Conservation (phyloP, 495 filamentous ascomycete genomes). For the Neurospora sp. region DNA sequence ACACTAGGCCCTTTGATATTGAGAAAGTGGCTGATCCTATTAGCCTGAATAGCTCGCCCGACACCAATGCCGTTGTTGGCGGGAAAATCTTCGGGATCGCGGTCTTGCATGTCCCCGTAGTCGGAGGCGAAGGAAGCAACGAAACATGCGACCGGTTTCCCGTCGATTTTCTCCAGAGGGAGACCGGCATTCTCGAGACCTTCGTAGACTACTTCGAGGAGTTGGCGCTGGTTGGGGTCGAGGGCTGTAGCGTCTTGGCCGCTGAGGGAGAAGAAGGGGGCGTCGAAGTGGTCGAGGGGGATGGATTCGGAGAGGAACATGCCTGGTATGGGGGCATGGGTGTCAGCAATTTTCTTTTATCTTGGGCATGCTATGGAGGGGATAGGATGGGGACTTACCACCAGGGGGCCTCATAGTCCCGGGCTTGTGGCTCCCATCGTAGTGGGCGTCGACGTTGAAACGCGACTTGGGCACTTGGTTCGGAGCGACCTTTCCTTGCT, state of each 20-base stretch:
- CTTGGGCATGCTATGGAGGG: too few relatives aligned
- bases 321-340: background rate
- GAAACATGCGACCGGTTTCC: slow-evolving; percentile 65
- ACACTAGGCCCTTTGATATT: slow-evolving; percentile 31
- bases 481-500: slow-evolving; percentile 2
- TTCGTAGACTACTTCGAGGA: slow-evolving; percentile 62
- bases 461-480: slow-evolving; percentile 3
- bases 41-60: slow-evolving; percentile 26
- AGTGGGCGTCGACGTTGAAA: slow-evolving; percentile 9
- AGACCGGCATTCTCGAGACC: slow-evolving; percentile 69
- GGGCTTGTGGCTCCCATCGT: slow-evolving; percentile 8
- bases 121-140: slow-evolving; percentile 67
- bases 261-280: slow-evolving; percentile 8
- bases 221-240: slow-evolving; percentile 57
- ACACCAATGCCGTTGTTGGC: slow-evolving; percentile 19
- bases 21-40: slow-evolving; percentile 42
- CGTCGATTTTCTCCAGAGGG: slow-evolving; percentile 54
- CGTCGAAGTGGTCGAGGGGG: slow-evolving; percentile 8
- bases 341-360: too few relatives aligned
- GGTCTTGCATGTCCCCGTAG: slow-evolving; percentile 36
- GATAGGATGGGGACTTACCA: slow-evolving; percentile 4
- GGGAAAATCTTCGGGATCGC: slow-evolving; percentile 14
- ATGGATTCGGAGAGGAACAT: background rate
- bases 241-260: slow-evolving; percentile 2
- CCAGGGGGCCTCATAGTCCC: slow-evolving; percentile 6